Base-by-base conservation (phyloP, 139 green algal species). In the Pseudopediastrum boryanum region DNA sequence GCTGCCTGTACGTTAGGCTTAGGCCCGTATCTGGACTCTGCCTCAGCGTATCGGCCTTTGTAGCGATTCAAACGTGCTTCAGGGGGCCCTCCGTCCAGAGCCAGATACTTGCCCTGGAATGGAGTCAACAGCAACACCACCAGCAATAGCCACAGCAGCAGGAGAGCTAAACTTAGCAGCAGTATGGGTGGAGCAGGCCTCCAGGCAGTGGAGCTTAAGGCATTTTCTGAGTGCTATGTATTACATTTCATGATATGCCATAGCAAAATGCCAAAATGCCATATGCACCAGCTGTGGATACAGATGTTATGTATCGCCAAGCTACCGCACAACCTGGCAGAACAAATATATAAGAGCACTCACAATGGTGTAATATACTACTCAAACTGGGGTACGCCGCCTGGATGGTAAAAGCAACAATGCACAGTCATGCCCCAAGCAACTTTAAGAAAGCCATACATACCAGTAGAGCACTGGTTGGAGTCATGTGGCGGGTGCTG, bases 21-120 rank as follows among this genome's bases (percentile, higher is more conserved):
- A n/a, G 84, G 85, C 3, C 89, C 90, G 71, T 97, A 97, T 8
- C 93, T 67, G n/a, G 77, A 89, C 75, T 95, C 92, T 4, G 86
- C 91, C 76, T 96, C 92, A 29, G 90, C 87, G 75, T 96, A 96
- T 13, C 87, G 68, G 9, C 88, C 88, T n/a, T 75, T 85, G 86
- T 97, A 97, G 58, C 83, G 88, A 80, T 94, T 93, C 31, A 98
- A 80, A 3, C 93, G 85, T 25, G 87, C 85, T 10, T 71, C 54
- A 21, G 85, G 78, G 0, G 84, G 87, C 0, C 85, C 89, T 0
- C 83, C 87, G 50, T 77, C 90, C 8, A 81, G 44, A 0, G 52
- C 68, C 5, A 87, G 27, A 73, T 96, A 97, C 86, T 97, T 97
- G 35, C 93, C 93, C 87, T 90, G 75, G 41, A 84, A 8, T 2